Evolutionary conservation across 2,329 filamentous ascomycete genomes (phyloP), one percentile per base, ranked within the genome.

Genomic region (Pseudocercospora cruenta): DNA sequence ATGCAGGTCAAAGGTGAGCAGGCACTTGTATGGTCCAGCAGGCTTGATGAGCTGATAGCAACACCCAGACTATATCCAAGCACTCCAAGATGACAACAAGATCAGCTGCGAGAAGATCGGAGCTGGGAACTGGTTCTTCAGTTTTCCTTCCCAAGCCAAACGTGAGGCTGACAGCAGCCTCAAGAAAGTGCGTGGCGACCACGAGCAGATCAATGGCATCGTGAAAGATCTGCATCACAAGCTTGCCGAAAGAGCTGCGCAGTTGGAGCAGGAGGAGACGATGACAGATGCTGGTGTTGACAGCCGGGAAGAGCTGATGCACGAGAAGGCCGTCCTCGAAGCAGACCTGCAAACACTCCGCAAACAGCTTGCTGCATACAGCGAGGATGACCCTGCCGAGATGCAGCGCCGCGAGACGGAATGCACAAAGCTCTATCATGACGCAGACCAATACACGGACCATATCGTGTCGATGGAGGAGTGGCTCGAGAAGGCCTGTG

Each of bases 41-140:
- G 19, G 7, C 26, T 33, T n/a, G 14, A 33, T 21, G 31, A 21
- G 55, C 33, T 58, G 55, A 58, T 31, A 19, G 19, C 9, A n/a
- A 8, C 39, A 2, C 19, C 21, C 63, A 77, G 89, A 91, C 72
- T 89, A 88, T 73, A 79, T 91, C 19, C 87, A 89, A 74, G 80
- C 83, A 4, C 82, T 91, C 21, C 80, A 82, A 8, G 87, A 90
- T 72, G 89, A 91, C 64, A 82, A 82, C 71, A 83, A 85, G 71
- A 85, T 91, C 67, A 83, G 84, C 19, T 85, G 89, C 28, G 88
- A 91, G 79, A 91, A 90, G 77, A 91, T 91, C 71, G 89, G 88
- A 51, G 88, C 83, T 69, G 88, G 87, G 28, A 91, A 91, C 75
- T 91, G 88, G 88, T 91, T 90, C 78, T 91, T 89, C 89, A 85